Evolutionary conservation across 2,329 filamentous ascomycete genomes (phyloP).

Genomic region (Pseudopithomyces maydicus): DNA sequence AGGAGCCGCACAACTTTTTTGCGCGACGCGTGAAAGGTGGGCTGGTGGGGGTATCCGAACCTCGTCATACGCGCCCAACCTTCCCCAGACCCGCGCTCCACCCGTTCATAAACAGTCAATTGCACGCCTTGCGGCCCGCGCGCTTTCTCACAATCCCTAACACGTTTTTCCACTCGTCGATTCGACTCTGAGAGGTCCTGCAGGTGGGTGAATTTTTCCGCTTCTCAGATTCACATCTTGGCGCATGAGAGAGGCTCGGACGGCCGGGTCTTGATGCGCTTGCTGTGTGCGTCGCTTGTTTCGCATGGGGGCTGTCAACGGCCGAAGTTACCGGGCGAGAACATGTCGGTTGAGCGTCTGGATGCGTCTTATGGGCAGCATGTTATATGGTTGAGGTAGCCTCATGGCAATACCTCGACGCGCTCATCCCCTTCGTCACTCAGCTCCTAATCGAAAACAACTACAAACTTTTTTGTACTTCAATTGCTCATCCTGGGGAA

Average conservation of each 20-base stretch:
- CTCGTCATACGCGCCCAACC: conserved; percentile 5
- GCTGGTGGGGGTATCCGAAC: conserved; percentile 8
- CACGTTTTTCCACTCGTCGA: not conserved
- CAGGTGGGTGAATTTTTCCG: not conserved
- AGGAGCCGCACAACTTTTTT: conserved; percentile 7
- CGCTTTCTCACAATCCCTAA: not conserved
- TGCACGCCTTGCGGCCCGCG: not conserved
- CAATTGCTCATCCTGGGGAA: not conserved
- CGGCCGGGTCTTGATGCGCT: not conserved
- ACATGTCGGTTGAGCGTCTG: not conserved
- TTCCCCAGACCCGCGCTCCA: conserved; percentile 9
- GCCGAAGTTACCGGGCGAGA: not conserved
- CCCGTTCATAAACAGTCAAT: conserved; percentile 5
- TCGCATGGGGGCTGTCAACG: not conserved
- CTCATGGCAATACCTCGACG: too few relatives aligned
- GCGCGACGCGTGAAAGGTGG: conserved; percentile 10
- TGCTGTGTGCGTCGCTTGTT: conserved; percentile 1
- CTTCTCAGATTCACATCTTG: not conserved
- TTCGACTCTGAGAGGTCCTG: not conserved
- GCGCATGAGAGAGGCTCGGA: not conserved
- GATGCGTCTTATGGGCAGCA: not conserved
- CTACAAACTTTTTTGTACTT: not conserved
- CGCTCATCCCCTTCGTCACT: not conserved
- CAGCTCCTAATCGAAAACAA: not conserved
- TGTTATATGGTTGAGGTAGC: not conserved